Conservation (phyloP, 805 yeast species). For the Candida pini region DNA sequence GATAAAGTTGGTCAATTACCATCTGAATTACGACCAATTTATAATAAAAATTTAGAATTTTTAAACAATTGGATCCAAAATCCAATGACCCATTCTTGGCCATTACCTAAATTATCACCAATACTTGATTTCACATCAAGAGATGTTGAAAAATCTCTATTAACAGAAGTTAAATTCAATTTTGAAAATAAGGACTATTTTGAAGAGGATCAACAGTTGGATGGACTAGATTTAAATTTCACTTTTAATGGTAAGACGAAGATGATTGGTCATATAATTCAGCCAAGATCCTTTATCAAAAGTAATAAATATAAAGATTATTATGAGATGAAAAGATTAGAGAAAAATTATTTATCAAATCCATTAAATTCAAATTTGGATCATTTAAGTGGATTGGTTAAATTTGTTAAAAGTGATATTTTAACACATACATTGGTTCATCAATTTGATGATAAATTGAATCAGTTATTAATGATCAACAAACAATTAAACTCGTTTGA, state of each 20-base stretch:
- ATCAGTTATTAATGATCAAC: constrained; percentile 36
- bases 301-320: constrained; percentile 28
- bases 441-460: constrained; percentile 44
- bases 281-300: constrained; percentile 21
- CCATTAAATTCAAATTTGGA: constrained; percentile 43
- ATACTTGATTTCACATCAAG: constrained; percentile 57
- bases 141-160: constrained; percentile 75
- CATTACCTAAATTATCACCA: constrained; percentile 65
- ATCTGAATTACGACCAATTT: constrained; percentile 71
- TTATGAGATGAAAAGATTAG: constrained; percentile 57
- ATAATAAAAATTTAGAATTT: constrained; percentile 57
- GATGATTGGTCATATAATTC: constrained; percentile 28
- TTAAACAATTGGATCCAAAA: constrained; percentile 52
- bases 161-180: constrained; percentile 68
- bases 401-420: constrained; percentile 26
- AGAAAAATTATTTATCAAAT: constrained; percentile 63
- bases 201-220: constrained; percentile 25
- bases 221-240: constrained; percentile 17
- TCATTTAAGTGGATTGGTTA: constrained; percentile 31
- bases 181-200: constrained; percentile 44
- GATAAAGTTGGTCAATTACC: constrained; percentile 81
- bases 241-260: constrained; percentile 20
- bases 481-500: constrained; percentile 44
- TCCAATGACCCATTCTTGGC: constrained; percentile 49
- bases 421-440: constrained; percentile 62